Evolutionary conservation across 1,284 basidiomycete species (phyloP).

Genomic region (Polyporus tsugae): DNA sequence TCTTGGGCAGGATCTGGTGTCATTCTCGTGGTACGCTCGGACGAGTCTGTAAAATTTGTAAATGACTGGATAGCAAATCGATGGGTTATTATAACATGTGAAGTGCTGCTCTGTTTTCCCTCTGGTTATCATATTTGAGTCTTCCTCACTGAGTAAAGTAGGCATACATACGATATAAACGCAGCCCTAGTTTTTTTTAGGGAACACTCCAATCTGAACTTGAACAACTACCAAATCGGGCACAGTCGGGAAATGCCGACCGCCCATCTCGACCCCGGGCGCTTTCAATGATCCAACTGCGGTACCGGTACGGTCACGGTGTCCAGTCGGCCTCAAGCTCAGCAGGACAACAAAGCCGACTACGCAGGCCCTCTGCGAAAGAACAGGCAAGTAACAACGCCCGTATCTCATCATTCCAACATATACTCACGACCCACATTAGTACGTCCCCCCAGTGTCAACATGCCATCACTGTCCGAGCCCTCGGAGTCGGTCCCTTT

Average conservation of each 20-base stretch:
- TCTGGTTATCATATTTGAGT: too few relatives aligned
- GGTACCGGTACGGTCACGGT: too few relatives aligned
- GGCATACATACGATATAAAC: too few relatives aligned
- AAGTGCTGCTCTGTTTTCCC: too few relatives aligned
- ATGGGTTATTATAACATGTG: too few relatives aligned
- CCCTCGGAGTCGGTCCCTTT: constrained; percentile 31
- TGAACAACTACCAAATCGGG: constrained; percentile 3
- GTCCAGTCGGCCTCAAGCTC: neutral
- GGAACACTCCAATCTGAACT: neutral
- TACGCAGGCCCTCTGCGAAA: neutral
- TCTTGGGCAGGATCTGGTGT: neutral
- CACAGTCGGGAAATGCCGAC: neutral
- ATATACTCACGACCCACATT: neutral
- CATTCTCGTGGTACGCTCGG: too few relatives aligned
- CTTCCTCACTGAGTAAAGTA: too few relatives aligned
- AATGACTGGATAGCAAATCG: too few relatives aligned
- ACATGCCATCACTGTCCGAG: constrained; percentile 14
- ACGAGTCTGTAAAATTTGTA: neutral
- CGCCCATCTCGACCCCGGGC: neutral
- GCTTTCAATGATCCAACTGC: neutral
- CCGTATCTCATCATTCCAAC: neutral
- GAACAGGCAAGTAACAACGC: neutral
- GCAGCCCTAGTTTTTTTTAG: too few relatives aligned
- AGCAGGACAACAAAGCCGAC: neutral
- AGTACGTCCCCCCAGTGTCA: neutral